Evolutionary conservation across 2,329 filamentous ascomycete genomes (phyloP), one percentile per base, ranked within the genome.

Genomic region (Neobulgaria alba): DNA sequence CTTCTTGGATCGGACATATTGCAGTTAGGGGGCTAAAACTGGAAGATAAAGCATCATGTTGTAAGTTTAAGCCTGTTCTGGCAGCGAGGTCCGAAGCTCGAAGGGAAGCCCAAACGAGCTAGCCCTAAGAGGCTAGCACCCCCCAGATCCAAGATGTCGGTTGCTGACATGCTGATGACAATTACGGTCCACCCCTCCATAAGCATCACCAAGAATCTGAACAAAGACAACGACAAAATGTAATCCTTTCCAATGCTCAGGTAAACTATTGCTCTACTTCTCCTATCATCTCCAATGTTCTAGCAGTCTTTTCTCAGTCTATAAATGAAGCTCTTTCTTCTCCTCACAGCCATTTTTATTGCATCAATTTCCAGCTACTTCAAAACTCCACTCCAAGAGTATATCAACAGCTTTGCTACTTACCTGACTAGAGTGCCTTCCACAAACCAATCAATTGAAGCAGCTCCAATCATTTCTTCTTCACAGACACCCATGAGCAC

Each of bases 271-370:
- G 32, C 32, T 19, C 31, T 36, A 19, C 41, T 49, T 52, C 51
- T 53, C 42, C 40, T 45, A 50, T 43, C 39, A n/a, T 52, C 52
- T 54, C 45, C 41, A 42, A 41, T 34, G 40, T 50, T 56, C 54
- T 50, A 7, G 23, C 40, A 47, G 33, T 16, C 10, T 17, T 44
- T 35, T 37, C 19, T 19, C 7, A 41, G 29, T 50, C 45, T 56
- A 56, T 59, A 56, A 51, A 59, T 59, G 57, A 59, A 59, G 51
- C 53, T 57, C 50, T 42, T 58, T 46, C 44, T 58, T 43, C 39
- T 57, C 37, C 20, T 51, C 32, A 46, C 43, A 39, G 52, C 56
- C 36, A 51, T 59, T 54, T 56, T 59, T 51, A 52, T 58, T 43
- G 51, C 52, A 40, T 50, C 51, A 51, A 51, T 57, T 53, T 57